Evolutionary conservation across 2,329 filamentous ascomycete genomes (phyloP), one percentile per base, ranked within the genome.

Genomic region (Fusarium miscanthi): DNA sequence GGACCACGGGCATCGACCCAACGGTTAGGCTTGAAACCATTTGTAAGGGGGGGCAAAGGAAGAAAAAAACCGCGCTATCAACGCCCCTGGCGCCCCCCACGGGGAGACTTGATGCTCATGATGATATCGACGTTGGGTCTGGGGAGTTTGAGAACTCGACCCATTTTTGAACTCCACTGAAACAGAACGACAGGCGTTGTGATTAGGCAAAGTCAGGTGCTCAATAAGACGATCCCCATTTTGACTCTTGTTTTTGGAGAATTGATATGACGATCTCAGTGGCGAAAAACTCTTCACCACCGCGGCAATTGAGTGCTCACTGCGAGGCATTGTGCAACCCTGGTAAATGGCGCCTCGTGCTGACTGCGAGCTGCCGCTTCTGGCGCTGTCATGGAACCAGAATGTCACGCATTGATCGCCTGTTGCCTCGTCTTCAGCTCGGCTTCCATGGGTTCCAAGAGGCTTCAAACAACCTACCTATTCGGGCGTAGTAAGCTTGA

Each of bases 371-470:
- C 65, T 69, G 59, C 66, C 58, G 53, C 42, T 69, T 59, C 40
- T 69, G 45, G 49, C 62, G 41, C 43, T 14, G 31, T 37, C 46
- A 41, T 49, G 46, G 38, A 54, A 49, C 40, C 49, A 46, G 40
- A 40, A 66, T 69, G 66, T 59, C 58, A 40, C 51, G 59, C 66
- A 69, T 69, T 64, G 66, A 66, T 63, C 66, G 51, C 53, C 62
- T 13, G 48, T 64, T 56, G 66, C 65, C 66, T 69, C 16, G 58
- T 63, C 45, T 69, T 69, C 66, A 69, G 66, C 66, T 69, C 23
- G 31, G n/a, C 49, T 58, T 48, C 59, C 51, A 69, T 53, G 51
- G 64, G 40, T 68, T 68, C 63, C 33, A 56, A 31, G 43, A 64
- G 42, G 33, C 51, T 48, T 58, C 65, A 64, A 19, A 27, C 40